Conservation (phyloP, 2,329 filamentous ascomycete genomes). For the Trichoderma afroharzianum region DNA sequence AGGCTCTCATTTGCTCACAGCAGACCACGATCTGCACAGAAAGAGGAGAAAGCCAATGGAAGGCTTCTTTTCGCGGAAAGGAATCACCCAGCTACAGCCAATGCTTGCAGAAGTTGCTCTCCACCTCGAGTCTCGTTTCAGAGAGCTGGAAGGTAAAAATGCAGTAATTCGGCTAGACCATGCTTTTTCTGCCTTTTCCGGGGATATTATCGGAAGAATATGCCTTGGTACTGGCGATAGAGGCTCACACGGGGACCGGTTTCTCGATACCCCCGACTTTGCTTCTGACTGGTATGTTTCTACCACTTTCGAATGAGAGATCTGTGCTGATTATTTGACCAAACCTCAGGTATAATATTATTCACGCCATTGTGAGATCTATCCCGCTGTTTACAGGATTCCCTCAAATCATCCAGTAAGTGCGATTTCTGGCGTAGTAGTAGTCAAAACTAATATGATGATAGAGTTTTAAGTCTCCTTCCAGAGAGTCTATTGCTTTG, state of each 20-base stretch:
- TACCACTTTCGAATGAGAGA: neutral
- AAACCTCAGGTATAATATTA: neutral
- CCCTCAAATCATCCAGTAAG: neutral
- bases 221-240: neutral
- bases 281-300: neutral
- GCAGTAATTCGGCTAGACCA: neutral
- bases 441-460: neutral
- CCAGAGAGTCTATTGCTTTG: neutral
- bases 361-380: neutral
- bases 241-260: neutral
- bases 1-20: neutral
- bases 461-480: neutral
- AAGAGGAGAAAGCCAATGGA: neutral
- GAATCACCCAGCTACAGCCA: neutral
- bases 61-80: neutral
- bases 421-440: neutral
- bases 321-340: neutral
- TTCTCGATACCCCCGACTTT: neutral
- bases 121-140: neutral
- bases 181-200: neutral
- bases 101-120: neutral
- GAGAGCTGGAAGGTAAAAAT: neutral
- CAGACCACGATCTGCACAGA: neutral
- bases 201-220: neutral
- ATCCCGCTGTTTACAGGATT: neutral